Base-by-base conservation (phyloP, 2,329 filamentous ascomycete species). In the Aspergillus aculeatinus region DNA sequence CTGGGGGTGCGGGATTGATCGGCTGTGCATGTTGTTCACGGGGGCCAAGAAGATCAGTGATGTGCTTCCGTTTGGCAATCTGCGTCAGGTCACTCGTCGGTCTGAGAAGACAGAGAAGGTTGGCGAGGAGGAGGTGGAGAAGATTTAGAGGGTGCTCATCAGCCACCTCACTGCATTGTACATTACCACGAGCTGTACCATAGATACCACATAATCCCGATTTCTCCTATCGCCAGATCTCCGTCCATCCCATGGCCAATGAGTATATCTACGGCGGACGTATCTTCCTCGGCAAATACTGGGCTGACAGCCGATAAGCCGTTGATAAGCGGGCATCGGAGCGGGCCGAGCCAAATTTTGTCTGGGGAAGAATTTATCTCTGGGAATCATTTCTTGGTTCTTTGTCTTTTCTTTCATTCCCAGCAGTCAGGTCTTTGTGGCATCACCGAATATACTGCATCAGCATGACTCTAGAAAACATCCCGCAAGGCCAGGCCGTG, bases 1-100 rank as follows among this genome's bases (percentile, higher is more conserved):
- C 4, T 99, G 95, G 95, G 95, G 95, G 1, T 96, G 92, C 69
- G 95, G 95, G 1, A 81, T 99, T 48, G 95, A 99, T 77, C 83
- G 95, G 56, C 80, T 99, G 55, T 89, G 92, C 42, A 99, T 99
- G 95, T 78, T 97, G 52, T 91, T 98, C 69, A 86, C 89, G 1
- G 92, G 91, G 0, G 83, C 87, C 39, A 85, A 85, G 72, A 85
- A 89, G 67, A 97, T 99, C 70, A 86, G 85, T 44, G 93, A 98
- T 76, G 92, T 94, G 19, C 78, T 98, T 69, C 87, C 88, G 35
- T 99, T 99, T 80, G 95, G 95, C 1, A 96, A 86, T 58, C 75
- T 99, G 79, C 86, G 87, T 72, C 68, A 73, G 60, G 77, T 81
- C 39, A 79, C 77, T 10, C 72, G 71, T 54, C 61, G 67, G 14